Evolutionary conservation across 352 stramenopile species (phyloP).

Genomic region (Elongisporangium undulatum): DNA sequence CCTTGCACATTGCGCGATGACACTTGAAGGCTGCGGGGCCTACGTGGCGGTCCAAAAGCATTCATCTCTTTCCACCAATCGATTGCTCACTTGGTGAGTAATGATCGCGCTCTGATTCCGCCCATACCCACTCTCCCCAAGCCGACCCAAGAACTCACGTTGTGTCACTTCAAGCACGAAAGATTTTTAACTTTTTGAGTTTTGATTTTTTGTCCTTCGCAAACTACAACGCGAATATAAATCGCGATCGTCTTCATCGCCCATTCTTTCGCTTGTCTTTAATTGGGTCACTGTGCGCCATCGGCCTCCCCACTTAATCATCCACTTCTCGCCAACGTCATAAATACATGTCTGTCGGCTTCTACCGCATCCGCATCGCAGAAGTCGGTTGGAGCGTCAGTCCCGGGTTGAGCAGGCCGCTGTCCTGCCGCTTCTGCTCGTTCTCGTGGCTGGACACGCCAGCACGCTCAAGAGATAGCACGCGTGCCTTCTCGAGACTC

Average conservation of each 20-base stretch:
- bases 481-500: constrained; percentile 45
- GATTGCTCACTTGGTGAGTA: neutral
- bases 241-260: neutral
- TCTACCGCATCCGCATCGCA: neutral
- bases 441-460: neutral
- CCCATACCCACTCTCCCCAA: too few relatives aligned
- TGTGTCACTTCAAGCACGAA: neutral
- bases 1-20: neutral
- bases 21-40: neutral
- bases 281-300: neutral
- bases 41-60: neutral
- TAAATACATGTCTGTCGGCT: neutral
- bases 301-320: neutral
- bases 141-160: neutral
- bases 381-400: neutral
- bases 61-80: neutral
- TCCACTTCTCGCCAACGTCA: neutral
- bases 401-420: neutral
- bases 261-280: neutral
- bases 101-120: neutral
- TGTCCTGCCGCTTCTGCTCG: neutral
- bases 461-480: constrained; percentile 37
- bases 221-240: neutral
- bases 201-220: neutral
- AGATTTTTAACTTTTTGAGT: neutral